phyloP scores from a whole-genome alignment of 1,284 basidiomycete genomes.

The Ceratobasidium sp. region DNA sequence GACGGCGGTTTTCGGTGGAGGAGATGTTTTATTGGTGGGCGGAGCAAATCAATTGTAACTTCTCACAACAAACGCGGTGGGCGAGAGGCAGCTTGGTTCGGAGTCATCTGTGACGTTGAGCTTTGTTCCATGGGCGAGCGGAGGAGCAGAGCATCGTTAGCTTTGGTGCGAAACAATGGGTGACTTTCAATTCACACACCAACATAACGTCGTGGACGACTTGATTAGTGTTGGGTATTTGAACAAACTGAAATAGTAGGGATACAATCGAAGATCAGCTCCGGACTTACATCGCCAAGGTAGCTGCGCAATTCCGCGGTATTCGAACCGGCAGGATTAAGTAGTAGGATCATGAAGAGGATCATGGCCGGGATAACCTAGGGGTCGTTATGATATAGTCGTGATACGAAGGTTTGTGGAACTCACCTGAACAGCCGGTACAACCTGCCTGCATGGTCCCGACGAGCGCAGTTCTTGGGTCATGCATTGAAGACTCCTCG shows the following conservation, averaged over 20 bases:
- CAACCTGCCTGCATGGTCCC: conserved; percentile 11
- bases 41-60: too few relatives aligned
- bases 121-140: not conserved
- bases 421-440: conserved; percentile 29
- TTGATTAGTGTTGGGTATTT: not conserved
- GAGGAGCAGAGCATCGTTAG: conserved; percentile 67
- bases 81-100: not conserved
- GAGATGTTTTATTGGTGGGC: not conserved
- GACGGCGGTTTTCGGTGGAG: not conserved
- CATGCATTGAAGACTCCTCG: conserved; percentile 5
- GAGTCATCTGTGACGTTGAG: conserved; percentile 9
- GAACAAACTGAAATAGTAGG: conserved; percentile 1
- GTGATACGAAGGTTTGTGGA: too few relatives aligned
- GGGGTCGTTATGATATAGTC: not conserved
- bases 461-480: not conserved
- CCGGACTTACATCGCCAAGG: conserved; percentile 13
- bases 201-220: not conserved
- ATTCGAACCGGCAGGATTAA: conserved; percentile 17
- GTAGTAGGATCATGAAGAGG: not conserved
- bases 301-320: conserved; percentile 8
- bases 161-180: conserved; percentile 64
- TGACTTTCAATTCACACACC: conserved; percentile 50
- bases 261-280: not conserved
- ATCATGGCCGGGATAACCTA: conserved; percentile 1
- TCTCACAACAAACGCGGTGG: not conserved